Conservation (phyloP, 2,329 filamentous ascomycete genomes). For the Talaromyces islandicus region DNA sequence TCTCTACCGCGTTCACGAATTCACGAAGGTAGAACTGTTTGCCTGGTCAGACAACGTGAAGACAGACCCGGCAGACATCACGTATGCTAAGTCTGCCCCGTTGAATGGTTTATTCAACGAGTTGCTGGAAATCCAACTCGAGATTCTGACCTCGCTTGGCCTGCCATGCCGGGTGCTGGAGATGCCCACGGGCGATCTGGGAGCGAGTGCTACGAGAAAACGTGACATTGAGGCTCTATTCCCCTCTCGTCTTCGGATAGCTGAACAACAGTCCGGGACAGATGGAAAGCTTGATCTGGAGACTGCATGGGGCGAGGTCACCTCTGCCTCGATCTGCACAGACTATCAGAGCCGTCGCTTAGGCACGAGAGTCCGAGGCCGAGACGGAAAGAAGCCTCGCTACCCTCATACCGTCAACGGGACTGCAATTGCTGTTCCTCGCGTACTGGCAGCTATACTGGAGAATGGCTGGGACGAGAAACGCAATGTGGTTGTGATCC, state of each 20-base stretch:
- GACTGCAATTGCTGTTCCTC: slow-evolving; percentile 83
- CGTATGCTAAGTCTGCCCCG: slow-evolving; percentile 5
- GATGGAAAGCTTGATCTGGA: slow-evolving; percentile 29
- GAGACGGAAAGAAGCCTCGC: slow-evolving; percentile 43
- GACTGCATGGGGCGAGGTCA: slow-evolving; percentile 87
- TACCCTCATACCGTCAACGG: slow-evolving; percentile 93
- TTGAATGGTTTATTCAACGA: slow-evolving; percentile 63
- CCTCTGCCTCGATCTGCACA: slow-evolving; percentile 82
- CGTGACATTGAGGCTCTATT: slow-evolving; percentile 93
- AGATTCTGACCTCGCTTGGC: slow-evolving; percentile 70
- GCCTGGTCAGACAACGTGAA: slow-evolving; percentile 67
- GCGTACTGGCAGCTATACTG: slow-evolving; percentile 80
- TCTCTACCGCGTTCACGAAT: slow-evolving; percentile 94
- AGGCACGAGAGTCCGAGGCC: slow-evolving; percentile 62
- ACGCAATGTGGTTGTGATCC: slow-evolving; percentile 62
- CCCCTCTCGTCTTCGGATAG: slow-evolving; percentile 58
- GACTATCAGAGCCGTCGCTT: slow-evolving; percentile 88
- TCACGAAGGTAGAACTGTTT: slow-evolving; percentile 97
- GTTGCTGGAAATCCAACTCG: slow-evolving; percentile 78
- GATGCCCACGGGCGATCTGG: slow-evolving; percentile 85
- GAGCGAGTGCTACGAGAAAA: slow-evolving; percentile 80
- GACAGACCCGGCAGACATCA: slow-evolving; percentile 15
- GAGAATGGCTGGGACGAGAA: slow-evolving; percentile 84
- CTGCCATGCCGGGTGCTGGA: slow-evolving; percentile 84
- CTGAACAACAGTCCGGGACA: background rate